Conservation (phyloP, 208 protist genomes). For the Wallacemonas sp. region DNA sequence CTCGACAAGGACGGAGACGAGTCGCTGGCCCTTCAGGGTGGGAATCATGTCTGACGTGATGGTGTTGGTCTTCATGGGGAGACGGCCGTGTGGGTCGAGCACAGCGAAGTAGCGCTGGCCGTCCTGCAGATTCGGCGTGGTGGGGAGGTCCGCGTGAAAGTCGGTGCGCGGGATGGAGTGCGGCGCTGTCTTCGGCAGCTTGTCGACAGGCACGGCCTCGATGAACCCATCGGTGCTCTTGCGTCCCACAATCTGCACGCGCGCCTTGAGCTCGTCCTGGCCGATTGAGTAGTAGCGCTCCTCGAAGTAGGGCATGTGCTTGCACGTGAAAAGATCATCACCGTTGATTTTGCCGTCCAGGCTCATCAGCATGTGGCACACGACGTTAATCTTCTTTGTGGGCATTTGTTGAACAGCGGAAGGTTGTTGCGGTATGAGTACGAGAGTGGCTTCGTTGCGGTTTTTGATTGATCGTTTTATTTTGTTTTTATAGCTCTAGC, state of each 20-base stretch:
- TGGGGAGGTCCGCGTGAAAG: constrained; percentile 21
- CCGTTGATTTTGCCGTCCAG: constrained; percentile 23
- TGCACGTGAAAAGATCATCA: neutral
- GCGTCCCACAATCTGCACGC: constrained; percentile 17
- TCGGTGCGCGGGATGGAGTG: constrained; percentile 20
- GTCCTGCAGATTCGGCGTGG: constrained; percentile 3
- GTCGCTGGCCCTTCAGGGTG: constrained; percentile 26
- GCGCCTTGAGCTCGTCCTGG: constrained; percentile 2
- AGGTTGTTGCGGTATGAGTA: no score
- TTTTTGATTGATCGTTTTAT: no score
- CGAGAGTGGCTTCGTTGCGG: no score
- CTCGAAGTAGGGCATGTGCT: neutral
- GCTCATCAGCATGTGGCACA: constrained; percentile 18
- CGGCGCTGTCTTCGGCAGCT: constrained; percentile 10
- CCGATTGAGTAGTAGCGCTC: constrained; percentile 21
- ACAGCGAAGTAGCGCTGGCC: constrained; percentile 18
- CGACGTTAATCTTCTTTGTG: constrained; percentile 5
- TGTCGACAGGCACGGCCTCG: neutral
- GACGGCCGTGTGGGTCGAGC: constrained; percentile 23
- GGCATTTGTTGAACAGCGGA: neutral
- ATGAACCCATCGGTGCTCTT: constrained; percentile 15
- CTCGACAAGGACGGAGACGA: constrained; percentile 24
- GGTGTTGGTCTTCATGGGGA: constrained; percentile 9
- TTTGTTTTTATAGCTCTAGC: no score
- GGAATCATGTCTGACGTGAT: constrained; percentile 17